Evolutionary conservation across 257 asterid genomes (phyloP).

Genomic region (Phtheirospermum japonicum): DNA sequence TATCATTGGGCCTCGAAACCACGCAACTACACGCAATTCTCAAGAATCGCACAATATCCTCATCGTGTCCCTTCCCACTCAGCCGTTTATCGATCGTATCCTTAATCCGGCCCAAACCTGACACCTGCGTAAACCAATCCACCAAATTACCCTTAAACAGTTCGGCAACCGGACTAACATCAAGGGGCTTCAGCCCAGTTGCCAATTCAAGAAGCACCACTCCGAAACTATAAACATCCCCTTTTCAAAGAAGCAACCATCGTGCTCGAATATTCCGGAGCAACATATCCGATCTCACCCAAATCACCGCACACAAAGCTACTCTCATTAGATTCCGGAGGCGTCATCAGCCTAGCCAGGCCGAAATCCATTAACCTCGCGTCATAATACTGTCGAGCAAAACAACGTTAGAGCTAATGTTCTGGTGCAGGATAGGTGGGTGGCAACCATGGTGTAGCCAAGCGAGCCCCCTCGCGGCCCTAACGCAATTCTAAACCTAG

Average conservation of each 20-base stretch:
- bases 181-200: slow-evolving; percentile 58
- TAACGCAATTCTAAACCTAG: slow-evolving; percentile 45
- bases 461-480: slow-evolving; percentile 68
- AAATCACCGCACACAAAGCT: slow-evolving; percentile 55
- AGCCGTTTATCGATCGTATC: slow-evolving; percentile 48
- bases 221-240: slow-evolving; percentile 76
- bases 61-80: slow-evolving; percentile 48
- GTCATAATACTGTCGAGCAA: slow-evolving; percentile 58
- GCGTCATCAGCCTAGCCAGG: slow-evolving; percentile 54
- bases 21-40: slow-evolving; percentile 55
- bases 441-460: slow-evolving; percentile 80
- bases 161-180: slow-evolving; percentile 38
- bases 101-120: slow-evolving; percentile 35
- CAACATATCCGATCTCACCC: slow-evolving; percentile 77
- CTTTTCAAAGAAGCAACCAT: slow-evolving; percentile 70
- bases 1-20: slow-evolving; percentile 53
- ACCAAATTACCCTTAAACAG: slow-evolving; percentile 56
- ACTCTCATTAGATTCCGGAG: slow-evolving; percentile 56
- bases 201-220: slow-evolving; percentile 75
- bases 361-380: slow-evolving; percentile 68
- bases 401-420: slow-evolving; percentile 52
- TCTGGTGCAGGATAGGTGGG: slow-evolving; percentile 60
- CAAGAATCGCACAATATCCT: slow-evolving; percentile 46
- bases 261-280: slow-evolving; percentile 77
- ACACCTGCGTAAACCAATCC: slow-evolving; percentile 57